Evolutionary conservation across 1,139 yeast genomes (phyloP), one percentile per base, ranked within the genome.

Genomic region (Yamadazyma kanchanaburiensis): DNA sequence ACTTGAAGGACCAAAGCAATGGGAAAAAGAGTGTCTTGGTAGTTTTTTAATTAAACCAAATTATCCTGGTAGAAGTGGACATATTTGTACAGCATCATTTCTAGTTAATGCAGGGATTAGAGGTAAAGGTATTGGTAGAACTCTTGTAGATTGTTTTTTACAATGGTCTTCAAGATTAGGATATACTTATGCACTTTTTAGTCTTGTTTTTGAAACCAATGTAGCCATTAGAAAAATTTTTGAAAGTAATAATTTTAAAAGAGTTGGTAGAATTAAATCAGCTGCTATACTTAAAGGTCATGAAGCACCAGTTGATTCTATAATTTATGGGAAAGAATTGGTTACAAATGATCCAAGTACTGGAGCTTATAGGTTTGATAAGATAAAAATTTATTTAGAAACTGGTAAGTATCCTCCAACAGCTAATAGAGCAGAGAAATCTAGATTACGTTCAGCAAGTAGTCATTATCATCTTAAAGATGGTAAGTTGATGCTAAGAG

Each of bases 121-220:
- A 44, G 91, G 94, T n/a, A 83, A 82, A 50, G 96, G 97, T 4
- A 84, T 91, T 25, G 98, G 98, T 4, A 66, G 80, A 35, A 83
- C 94, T 0, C 56, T 91, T 40, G 80, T 87, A 8, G 94, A 86
- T 45, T 81, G 94, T 42, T 87, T 77, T 46, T 54, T 88, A 16
- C 87, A 82, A 40, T 91, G 97, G 97, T 88, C 96, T 1, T 94
- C 94, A 4, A 65, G 78, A 38, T 64, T 89, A 25, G 96, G 96
- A 1, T 91, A 84, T 55, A 82, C 89, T 0, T 83, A 87, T 41
- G 74, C 87, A 9, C 76, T 85, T 38, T 86, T 91, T 60, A 87
- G 89, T 41, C 63, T 91, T 31, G 89, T 91, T 3, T 91, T 87
- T 56, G 96, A 87, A 45, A 80, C 94, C 4, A 89, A 91, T 49